Conservation (phyloP, 108 stramenopile genomes). For the Mediolabrus comicus region DNA sequence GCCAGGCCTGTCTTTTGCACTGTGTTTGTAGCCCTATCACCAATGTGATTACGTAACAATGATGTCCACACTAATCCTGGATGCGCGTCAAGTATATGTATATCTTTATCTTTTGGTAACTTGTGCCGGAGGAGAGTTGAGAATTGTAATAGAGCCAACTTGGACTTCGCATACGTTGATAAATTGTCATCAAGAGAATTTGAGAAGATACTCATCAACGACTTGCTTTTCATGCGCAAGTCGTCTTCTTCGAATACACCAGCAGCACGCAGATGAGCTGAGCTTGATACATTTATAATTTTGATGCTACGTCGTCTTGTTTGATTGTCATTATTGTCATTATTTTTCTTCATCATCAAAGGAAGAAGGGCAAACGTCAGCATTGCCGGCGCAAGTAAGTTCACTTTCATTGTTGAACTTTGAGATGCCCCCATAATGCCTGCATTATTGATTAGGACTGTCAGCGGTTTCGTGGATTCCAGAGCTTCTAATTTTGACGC, state of each 20-base stretch:
- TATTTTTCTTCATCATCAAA: conserved; percentile 10
- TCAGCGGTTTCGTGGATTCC: background rate
- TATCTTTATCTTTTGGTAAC: conserved; percentile 1
- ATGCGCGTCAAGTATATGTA: conserved; percentile 35
- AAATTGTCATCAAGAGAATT: conserved; percentile 27
- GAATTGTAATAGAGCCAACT: conserved; percentile 42
- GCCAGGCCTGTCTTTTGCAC: conserved; percentile 36
- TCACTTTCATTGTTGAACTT: conserved; percentile 39
- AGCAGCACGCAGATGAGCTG: conserved; percentile 47
- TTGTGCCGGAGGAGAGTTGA: conserved; percentile 31
- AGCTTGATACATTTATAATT: conserved; percentile 44
- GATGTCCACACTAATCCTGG: conserved; percentile 52
- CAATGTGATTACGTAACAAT: conserved; percentile 35
- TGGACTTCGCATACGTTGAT: conserved; percentile 33
- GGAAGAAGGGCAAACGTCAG: conserved; percentile 37
- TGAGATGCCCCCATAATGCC: conserved; percentile 46
- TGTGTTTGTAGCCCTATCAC: conserved; percentile 11
- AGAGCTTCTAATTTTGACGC: conserved; percentile 12
- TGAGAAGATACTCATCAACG: conserved; percentile 26
- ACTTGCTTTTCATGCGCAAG: background rate
- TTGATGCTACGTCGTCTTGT: background rate
- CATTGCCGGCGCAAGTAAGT: conserved; percentile 32
- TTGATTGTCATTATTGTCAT: background rate
- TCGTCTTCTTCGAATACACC: conserved; percentile 28
- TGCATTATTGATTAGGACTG: conserved; percentile 39